A percentile compares a stretch with the other conserved stretches of the same genome.
phyloP scores from a whole-genome alignment of 768 basidiomycete genomes.

The Boletus fagicola region DNA sequence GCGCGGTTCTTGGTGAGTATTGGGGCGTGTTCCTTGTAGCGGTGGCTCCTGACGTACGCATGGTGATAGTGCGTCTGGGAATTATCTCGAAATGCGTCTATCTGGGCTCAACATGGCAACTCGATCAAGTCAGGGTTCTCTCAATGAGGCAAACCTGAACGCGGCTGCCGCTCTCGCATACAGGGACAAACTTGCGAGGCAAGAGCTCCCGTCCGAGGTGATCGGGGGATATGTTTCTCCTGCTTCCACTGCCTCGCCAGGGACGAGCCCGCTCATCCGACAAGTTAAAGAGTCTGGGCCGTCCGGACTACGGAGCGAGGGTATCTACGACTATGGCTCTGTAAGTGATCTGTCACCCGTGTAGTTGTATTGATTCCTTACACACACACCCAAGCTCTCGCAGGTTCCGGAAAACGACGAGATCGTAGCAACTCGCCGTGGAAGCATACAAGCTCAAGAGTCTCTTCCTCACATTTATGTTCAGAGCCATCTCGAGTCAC shows the following conservation, averaged over 20 bases:
- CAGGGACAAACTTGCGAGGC: constrained; percentile 27
- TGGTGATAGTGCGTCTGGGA: constrained; percentile 30
- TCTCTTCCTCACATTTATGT: constrained; percentile 25
- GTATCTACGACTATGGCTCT: constrained; percentile 27
- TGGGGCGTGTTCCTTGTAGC: constrained; percentile 19
- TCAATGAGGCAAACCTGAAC: constrained; percentile 30
- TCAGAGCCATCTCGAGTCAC: constrained; percentile 17
- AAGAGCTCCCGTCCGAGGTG: constrained; percentile 21
- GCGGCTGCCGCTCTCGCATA: constrained; percentile 23
- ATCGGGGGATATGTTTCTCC: constrained; percentile 42
- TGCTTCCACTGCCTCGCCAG: constrained; percentile 44
- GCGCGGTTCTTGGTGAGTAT: constrained; percentile 32
- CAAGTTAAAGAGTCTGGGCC: constrained; percentile 24
- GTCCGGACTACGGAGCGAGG: constrained; percentile 24
- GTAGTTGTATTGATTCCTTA: background rate
- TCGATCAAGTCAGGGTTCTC: constrained; percentile 34
- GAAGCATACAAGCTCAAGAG: constrained; percentile 25
- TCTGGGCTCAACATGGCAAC: constrained; percentile 32
- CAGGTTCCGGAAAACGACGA: constrained; percentile 27
- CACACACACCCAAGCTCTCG: constrained; percentile 9
- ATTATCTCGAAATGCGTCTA: constrained; percentile 28
- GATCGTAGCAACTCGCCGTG: constrained; percentile 23
- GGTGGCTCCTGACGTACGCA: constrained; percentile 22
- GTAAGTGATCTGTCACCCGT: constrained; percentile 12
- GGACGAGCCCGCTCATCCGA: constrained; percentile 33